Conservation (phyloP, 495 filamentous ascomycete genomes). For the Lophium mytilinum region DNA sequence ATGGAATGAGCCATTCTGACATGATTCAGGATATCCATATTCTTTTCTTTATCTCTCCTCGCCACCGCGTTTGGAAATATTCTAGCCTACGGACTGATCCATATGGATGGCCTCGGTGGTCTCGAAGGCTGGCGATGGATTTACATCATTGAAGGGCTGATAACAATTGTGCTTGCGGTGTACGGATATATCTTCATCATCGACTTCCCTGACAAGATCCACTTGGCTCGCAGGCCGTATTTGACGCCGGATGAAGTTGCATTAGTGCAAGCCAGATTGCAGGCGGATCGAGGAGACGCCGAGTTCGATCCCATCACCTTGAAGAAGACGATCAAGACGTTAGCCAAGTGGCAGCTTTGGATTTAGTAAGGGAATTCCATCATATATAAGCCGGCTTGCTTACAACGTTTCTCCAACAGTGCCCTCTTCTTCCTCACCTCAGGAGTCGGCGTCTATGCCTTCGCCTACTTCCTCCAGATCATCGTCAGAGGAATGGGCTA, state of each 20-base stretch:
- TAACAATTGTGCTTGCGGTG: constrained; percentile 34
- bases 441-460: constrained; percentile 38
- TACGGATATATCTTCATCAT: constrained; percentile 29
- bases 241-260: constrained; percentile 26
- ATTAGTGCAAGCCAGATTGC: constrained; percentile 29
- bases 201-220: constrained; percentile 20
- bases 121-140: constrained; percentile 50
- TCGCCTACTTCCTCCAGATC: constrained; percentile 44
- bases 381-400: constrained; percentile 5
- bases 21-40: constrained; percentile 42
- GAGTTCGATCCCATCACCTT: constrained; percentile 26
- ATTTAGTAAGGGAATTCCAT: constrained; percentile 28
- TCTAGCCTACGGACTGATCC: constrained; percentile 46
- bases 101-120: constrained; percentile 24
- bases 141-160: constrained; percentile 52
- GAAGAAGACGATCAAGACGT: constrained; percentile 22
- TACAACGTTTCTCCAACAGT: background rate
- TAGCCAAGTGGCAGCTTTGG: constrained; percentile 9
- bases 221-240: constrained; percentile 21
- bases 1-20: background rate
- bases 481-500: constrained; percentile 45
- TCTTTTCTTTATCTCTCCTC: constrained; percentile 54
- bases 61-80: constrained; percentile 54
- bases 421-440: constrained; percentile 39
- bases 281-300: constrained; percentile 31